Base-by-base conservation (phyloP, 2,329 filamentous ascomycete genomes). In the Exutisphaerella laricina region DNA sequence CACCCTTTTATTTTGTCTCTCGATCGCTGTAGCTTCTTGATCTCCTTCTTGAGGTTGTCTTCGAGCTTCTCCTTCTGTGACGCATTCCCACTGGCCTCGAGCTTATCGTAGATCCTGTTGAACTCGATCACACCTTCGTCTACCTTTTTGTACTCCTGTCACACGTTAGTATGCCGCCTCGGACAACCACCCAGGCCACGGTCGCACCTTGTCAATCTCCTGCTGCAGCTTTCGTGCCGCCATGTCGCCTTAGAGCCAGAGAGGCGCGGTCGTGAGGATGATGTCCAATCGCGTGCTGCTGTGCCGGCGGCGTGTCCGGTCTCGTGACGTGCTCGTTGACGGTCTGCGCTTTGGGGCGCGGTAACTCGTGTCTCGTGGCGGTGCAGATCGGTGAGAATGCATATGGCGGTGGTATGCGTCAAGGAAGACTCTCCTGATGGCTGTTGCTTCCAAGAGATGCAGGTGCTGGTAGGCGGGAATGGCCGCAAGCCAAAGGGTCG, bases 1-100 rank as follows among this genome's bases (percentile, higher is more conserved):
- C 92, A 98, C 77, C 90, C 94, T 74, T 98, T 98, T 74, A 98
- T 97, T 74, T 97, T 92, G 68, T 98, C 92, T 62, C 92, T 85
- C 67, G 92, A 83, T 60, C 92, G 80, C 70, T 98, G 92, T 44
- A 98, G 81, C 77, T 98, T 98, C 82, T 98, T 98, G 78, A 97
- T 97, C 72, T 98, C 92, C 65, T 92, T 88, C 74, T 98, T 98
- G 57, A 98, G 77, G 65, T 92, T 88, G 70, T 98, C 92, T 68
- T 98, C 92, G 39, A 94, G 80, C 73, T 97, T 98, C 70, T 97
- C 92, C 67, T 96, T 95, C 70, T 97, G 92, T 49, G 92, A 88
- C 43, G 85, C 80, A 71, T 96, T 97, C 61, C 81, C 86, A 40
- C 88, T 88, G 57, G 89, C 82, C 61, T 90, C 85, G 55, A 98